phyloP scores from a whole-genome alignment of 768 basidiomycete genomes.

The Hebeloma cylindrosporum region DNA sequence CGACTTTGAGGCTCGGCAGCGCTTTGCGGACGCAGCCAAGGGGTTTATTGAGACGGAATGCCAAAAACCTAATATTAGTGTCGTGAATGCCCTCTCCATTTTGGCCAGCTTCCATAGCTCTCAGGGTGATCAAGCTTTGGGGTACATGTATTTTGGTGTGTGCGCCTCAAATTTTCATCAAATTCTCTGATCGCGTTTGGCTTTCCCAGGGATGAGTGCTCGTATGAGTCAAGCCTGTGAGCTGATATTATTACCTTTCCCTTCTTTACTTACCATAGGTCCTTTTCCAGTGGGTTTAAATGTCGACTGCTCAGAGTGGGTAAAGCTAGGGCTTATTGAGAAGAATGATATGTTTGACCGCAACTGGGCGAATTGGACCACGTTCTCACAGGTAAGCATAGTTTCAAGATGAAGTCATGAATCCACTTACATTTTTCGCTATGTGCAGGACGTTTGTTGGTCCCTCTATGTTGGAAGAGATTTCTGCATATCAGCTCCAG shows the following conservation, averaged over 20 bases:
- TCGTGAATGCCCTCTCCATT: constrained; percentile 43
- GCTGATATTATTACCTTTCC: constrained; percentile 21
- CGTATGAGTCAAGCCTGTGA: constrained; percentile 60
- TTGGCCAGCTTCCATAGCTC: constrained; percentile 47
- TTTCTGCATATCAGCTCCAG: constrained; percentile 44
- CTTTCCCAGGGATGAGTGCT: constrained; percentile 50
- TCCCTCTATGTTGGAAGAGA: constrained; percentile 66
- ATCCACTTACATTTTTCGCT: too few relatives aligned
- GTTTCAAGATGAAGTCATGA: too few relatives aligned
- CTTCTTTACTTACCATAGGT: constrained; percentile 1
- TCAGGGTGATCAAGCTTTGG: constrained; percentile 47
- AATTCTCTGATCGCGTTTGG: too few relatives aligned
- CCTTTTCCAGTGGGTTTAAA: constrained; percentile 51
- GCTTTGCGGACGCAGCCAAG: constrained; percentile 44
- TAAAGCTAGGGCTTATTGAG: constrained; percentile 49
- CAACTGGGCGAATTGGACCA: constrained; percentile 61
- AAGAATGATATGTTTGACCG: constrained; percentile 55
- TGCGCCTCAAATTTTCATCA: constrained; percentile 18
- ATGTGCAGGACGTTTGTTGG: constrained; percentile 70
- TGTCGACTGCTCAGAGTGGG: constrained; percentile 58
- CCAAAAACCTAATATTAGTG: constrained; percentile 44
- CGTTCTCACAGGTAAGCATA: constrained; percentile 57
- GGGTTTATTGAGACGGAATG: constrained; percentile 47
- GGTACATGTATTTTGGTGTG: constrained; percentile 49
- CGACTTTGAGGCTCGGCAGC: constrained; percentile 41